Conservation (phyloP, 306 rosid species). For the Cotoneaster glaucophyllus region DNA sequence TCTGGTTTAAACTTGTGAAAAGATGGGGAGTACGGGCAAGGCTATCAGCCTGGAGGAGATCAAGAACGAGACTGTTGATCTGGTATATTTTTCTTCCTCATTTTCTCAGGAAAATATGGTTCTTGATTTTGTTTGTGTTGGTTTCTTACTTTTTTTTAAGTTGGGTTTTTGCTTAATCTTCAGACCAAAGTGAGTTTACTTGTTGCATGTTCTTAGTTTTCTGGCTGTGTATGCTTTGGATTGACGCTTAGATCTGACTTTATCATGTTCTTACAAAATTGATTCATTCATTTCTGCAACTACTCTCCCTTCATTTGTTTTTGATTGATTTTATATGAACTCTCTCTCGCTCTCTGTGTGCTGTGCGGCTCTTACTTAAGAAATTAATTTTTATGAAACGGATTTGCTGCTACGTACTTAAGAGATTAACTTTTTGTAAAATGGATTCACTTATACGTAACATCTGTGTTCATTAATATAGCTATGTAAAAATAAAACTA, state of each 20-base stretch:
- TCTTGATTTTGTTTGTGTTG: not conserved
- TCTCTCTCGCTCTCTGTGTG: not conserved
- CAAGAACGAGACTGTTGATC: conserved; percentile 90
- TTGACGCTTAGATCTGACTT: not conserved
- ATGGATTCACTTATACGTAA: too few species aligned
- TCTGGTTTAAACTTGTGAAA: not conserved
- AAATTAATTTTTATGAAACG: not conserved
- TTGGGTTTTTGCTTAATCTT: not conserved
- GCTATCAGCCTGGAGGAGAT: conserved; percentile 62
- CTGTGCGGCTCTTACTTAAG: not conserved
- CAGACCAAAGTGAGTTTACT: not conserved
- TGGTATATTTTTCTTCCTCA: conserved; percentile 38
- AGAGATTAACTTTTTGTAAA: too few species aligned
- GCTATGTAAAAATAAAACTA: too few species aligned
- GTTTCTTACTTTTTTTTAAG: not conserved
- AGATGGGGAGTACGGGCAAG: conserved; percentile 37
- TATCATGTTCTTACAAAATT: too few species aligned
- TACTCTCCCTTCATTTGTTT: too few species aligned
- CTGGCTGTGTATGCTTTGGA: not conserved
- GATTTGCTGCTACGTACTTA: too few species aligned
- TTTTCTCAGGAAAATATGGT: not conserved
- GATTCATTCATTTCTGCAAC: not conserved
- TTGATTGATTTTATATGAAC: not conserved
- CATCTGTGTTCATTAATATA: too few species aligned
- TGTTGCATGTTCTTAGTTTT: not conserved